Conservation (phyloP, 2,329 filamentous ascomycete genomes). For the Aspergillus ochraceus region DNA sequence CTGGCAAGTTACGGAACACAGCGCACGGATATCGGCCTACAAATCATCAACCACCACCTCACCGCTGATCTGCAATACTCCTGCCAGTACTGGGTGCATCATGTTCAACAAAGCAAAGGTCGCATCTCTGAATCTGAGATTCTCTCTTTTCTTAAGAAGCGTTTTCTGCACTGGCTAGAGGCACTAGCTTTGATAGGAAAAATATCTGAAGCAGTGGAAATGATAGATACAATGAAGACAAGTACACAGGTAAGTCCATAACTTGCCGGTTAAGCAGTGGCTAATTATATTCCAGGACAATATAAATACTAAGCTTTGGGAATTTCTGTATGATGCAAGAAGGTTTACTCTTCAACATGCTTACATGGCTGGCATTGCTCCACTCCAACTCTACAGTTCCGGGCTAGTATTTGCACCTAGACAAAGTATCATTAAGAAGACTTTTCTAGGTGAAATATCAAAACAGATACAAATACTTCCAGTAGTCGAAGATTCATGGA, state of each 20-base stretch:
- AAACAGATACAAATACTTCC: slow-evolving; percentile 14
- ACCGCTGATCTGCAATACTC: slow-evolving; percentile 25
- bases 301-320: slow-evolving; percentile 6
- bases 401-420: slow-evolving; percentile 34
- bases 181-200: slow-evolving; percentile 19
- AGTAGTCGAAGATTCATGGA: slow-evolving; percentile 10
- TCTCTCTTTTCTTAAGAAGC: slow-evolving; percentile 16
- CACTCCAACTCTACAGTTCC: slow-evolving; percentile 39
- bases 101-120: slow-evolving; percentile 19
- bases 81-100: slow-evolving; percentile 31
- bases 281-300: neutral
- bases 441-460: slow-evolving; percentile 19
- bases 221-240: slow-evolving; percentile 10
- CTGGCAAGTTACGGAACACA: slow-evolving; percentile 6
- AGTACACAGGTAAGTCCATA: neutral
- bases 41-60: slow-evolving; percentile 7
- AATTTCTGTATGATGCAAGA: slow-evolving; percentile 32
- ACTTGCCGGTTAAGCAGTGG: neutral
- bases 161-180: slow-evolving; percentile 29
- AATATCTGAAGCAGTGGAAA: slow-evolving; percentile 16
- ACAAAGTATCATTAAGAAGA: slow-evolving; percentile 24
- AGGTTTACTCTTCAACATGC: slow-evolving; percentile 30
- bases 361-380: slow-evolving; percentile 28
- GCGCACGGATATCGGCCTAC: slow-evolving; percentile 3
- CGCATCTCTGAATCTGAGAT: slow-evolving; percentile 8